Base-by-base conservation (phyloP, 805 yeast species). In the Pichia occidentalis region DNA sequence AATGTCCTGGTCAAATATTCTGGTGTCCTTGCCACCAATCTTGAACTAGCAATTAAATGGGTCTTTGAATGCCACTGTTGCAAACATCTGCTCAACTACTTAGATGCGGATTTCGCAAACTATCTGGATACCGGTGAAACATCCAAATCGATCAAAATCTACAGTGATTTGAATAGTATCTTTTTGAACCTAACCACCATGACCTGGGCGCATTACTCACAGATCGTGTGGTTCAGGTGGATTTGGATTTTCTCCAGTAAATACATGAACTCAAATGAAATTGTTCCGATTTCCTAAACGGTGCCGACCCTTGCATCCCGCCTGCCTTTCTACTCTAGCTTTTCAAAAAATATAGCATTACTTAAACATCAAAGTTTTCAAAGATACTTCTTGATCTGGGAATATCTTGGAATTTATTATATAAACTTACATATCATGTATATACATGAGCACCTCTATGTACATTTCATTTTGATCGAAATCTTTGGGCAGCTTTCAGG, bases 221-320 rank as follows among this genome's bases (percentile, higher is more conserved):
- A 92, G 58, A 84, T 92, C 84, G 88, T 82, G 7, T 90, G 97
- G 97, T 92, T 81, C 58, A 70, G 98, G 48, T 84, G 83, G 64
- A 80, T 86, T 1, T 92, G 97, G 96, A 65, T 92, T 54, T 42
- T 73, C 5, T 59, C 79, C 12, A 81, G 95, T 43, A 68, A 88
- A 44, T 90, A 86, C 60, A 73, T 85, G 67, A 77, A 79, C 29
- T 72, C 73, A 36, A 88, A 90, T 59, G 87, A 84, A 51, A 64
- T 85, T 46, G 62, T 67, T 27, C 40, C 28, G 39, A 30, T 41
- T 26, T 38, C n/a, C 20, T 34, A 16, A 26, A 5, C n/a, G n/a
- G n/a, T n/a, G n/a, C n/a, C n/a, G n/a, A n/a, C n/a, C n/a, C n/a
- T n/a, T n/a, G n/a, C n/a, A n/a, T n/a, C n/a, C n/a, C n/a, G n/a